These are phyloP conservation scores for Colletotrichum acutatum DNA, from an alignment of 2,329 filamentous ascomycete genomes.

Conservation along the genomic window DNA sequence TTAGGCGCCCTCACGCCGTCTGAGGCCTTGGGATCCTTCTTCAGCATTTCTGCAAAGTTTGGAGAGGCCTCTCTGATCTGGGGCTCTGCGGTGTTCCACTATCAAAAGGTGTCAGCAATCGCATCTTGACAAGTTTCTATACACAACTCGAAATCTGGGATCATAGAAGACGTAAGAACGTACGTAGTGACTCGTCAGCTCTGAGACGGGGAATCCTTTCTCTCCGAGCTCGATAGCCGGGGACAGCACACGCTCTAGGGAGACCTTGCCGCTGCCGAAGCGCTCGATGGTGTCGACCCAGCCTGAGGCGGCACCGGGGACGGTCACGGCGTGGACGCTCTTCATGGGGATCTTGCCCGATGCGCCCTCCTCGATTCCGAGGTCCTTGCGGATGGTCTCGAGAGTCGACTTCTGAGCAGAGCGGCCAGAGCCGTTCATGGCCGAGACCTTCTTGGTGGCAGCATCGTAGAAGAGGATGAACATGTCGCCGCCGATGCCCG, in stretches of 20 bases:
- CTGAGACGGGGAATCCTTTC: constrained; percentile 88
- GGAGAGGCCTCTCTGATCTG: constrained; percentile 79
- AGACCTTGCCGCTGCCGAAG: constrained; percentile 89
- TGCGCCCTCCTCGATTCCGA: constrained; percentile 71
- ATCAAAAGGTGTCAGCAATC: neutral
- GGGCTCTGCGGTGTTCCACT: constrained; percentile 80
- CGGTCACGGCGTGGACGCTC: constrained; percentile 84
- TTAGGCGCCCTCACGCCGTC: constrained; percentile 80
- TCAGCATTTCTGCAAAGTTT: constrained; percentile 89
- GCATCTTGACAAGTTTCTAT: neutral
- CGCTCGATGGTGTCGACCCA: constrained; percentile 91
- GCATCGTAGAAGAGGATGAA: constrained; percentile 95
- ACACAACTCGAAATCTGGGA: no score
- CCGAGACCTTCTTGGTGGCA: constrained; percentile 81
- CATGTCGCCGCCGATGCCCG: constrained; percentile 96
- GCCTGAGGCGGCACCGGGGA: constrained; percentile 90
- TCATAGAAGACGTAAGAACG: constrained; percentile 45
- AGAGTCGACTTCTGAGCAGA: constrained; percentile 76
- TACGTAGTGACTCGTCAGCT: constrained; percentile 77
- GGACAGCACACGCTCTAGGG: constrained; percentile 78
- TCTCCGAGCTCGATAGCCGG: constrained; percentile 90
- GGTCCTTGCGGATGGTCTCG: constrained; percentile 74
- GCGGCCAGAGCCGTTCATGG: constrained; percentile 94
- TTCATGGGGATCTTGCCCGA: constrained; percentile 74
- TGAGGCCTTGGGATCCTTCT: constrained; percentile 74